Percentiles rank a stretch among this genome's conserved stretches.
phyloP scores from a whole-genome alignment of 2,329 filamentous ascomycete species.

The Xylaria sp. region DNA sequence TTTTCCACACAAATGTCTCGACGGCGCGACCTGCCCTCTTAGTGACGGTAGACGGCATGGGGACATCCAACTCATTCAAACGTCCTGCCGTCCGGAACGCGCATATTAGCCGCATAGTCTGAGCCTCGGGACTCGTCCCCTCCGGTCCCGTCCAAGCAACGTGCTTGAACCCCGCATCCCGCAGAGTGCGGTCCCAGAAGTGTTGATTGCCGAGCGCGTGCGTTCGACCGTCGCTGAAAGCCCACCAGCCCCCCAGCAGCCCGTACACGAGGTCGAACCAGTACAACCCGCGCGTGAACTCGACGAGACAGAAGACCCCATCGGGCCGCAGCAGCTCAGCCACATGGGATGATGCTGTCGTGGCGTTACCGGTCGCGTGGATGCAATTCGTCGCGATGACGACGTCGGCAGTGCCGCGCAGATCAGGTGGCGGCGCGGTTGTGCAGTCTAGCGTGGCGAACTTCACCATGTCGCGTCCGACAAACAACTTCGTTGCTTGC shows the following conservation, averaged over 20 bases:
- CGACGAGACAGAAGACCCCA: conserved; percentile 41
- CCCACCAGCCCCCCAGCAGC: conserved; percentile 46
- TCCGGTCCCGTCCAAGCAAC: not conserved
- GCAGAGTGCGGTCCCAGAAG: not conserved
- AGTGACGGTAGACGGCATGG: too few relatives aligned
- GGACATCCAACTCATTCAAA: too few relatives aligned
- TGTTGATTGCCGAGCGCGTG: conserved; percentile 22
- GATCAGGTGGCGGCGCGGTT: too few relatives aligned
- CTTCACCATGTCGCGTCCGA: too few relatives aligned
- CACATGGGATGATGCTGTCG: conserved; percentile 35
- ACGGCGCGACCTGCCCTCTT: too few relatives aligned
- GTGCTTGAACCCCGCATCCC: not conserved
- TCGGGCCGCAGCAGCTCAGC: conserved; percentile 37
- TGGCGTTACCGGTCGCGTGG: conserved; percentile 43
- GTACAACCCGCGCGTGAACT: conserved; percentile 37
- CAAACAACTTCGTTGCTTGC: too few relatives aligned
- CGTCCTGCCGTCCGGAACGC: too few relatives aligned
- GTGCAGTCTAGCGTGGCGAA: too few relatives aligned
- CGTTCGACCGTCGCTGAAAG: conserved; percentile 38
- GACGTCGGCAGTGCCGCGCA: conserved; percentile 37
- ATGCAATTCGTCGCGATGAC: conserved; percentile 46
- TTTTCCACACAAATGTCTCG: not conserved
- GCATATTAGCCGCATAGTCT: too few relatives aligned
- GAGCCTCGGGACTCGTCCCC: too few relatives aligned
- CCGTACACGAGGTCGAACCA: conserved; percentile 44